Evolutionary conservation across 108 stramenopile species (phyloP).

Genomic region (Cyclotella sp.): DNA sequence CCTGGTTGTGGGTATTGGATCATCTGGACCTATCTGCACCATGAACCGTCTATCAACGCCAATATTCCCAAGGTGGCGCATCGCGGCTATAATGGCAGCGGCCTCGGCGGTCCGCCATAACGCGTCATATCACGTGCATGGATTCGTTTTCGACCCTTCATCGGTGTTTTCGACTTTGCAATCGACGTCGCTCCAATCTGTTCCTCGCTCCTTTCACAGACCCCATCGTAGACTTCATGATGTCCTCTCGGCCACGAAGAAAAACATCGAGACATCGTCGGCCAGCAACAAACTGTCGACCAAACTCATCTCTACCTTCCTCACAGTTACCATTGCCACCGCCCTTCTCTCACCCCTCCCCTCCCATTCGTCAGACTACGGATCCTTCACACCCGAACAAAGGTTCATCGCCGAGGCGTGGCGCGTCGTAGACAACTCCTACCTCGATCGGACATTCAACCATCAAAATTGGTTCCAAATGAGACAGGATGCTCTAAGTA

Average conservation of each 20-base stretch:
- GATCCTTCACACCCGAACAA: constrained; percentile 77
- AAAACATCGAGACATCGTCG: not conserved
- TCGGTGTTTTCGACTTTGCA: not conserved
- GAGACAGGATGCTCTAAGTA: constrained; percentile 74
- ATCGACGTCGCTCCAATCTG: not conserved
- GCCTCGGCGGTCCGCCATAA: too few species aligned
- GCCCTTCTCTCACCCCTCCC: constrained; percentile 13
- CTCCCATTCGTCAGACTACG: constrained; percentile 63
- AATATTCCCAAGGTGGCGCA: not conserved
- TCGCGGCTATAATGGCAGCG: not conserved
- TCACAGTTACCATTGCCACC: constrained; percentile 23
- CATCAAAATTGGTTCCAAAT: constrained; percentile 92
- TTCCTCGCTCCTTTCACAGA: not conserved
- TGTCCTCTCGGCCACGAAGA: not conserved
- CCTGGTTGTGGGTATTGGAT: too few species aligned
- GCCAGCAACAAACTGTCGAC: not conserved
- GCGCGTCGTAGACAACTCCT: constrained; percentile 85
- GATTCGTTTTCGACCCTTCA: not conserved
- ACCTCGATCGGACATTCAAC: constrained; percentile 95
- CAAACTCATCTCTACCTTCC: constrained; percentile 16
- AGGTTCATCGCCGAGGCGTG: constrained; percentile 86
- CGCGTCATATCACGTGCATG: not conserved
- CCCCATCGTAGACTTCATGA: not conserved
- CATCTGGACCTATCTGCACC: too few species aligned
- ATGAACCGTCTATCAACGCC: not conserved